Conservation (phyloP, 345 rosid species). For the Populus davidiana region DNA sequence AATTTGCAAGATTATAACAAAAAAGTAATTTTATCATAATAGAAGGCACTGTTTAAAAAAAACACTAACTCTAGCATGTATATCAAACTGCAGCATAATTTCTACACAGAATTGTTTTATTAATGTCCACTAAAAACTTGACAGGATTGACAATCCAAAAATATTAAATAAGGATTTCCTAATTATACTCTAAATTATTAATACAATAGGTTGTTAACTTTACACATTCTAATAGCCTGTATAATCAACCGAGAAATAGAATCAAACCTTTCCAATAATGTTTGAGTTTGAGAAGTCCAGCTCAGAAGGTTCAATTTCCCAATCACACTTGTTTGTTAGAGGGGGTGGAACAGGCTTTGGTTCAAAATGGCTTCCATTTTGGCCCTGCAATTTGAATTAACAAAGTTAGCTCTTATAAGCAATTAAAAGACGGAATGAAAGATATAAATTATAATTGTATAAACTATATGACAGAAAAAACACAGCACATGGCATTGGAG, state of each 20-base stretch:
- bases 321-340: conserved; percentile 92
- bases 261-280: conserved; percentile 81
- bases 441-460: conserved; percentile 2
- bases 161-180: not conserved
- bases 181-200: not conserved
- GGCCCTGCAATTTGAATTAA: conserved; percentile 61
- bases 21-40: not conserved
- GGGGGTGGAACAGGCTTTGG: conserved; percentile 96
- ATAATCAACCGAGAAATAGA: conserved; percentile 1
- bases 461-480: not conserved
- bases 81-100: not conserved
- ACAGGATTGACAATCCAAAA: not conserved
- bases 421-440: conserved; percentile 5
- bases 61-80: not conserved
- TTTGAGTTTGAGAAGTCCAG: conserved; percentile 77
- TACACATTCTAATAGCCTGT: not conserved
- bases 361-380: conserved; percentile 97
- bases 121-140: not conserved
- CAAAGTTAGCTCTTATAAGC: conserved; percentile 8
- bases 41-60: not conserved
- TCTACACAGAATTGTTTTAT: too few species aligned
- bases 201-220: conserved; percentile 1
- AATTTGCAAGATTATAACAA: not conserved
- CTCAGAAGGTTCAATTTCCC: conserved; percentile 98
- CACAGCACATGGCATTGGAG: not conserved